phyloP scores from a whole-genome alignment of 2,329 filamentous ascomycete genomes.

The Fusarium acutatum region DNA sequence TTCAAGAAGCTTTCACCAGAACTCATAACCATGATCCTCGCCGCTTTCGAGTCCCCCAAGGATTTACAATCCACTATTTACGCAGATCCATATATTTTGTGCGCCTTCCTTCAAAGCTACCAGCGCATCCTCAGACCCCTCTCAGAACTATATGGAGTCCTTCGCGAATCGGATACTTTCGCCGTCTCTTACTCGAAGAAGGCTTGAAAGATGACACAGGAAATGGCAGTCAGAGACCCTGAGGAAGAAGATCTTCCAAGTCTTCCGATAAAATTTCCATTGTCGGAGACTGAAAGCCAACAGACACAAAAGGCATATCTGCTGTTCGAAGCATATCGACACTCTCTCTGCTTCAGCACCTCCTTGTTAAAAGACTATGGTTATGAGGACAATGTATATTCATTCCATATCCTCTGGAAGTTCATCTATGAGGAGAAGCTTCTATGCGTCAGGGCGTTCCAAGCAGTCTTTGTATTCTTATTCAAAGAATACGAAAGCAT shows the following conservation, averaged over 20 bases:
- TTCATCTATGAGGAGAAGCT: background rate
- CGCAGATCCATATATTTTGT: background rate
- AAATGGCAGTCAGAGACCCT: too few species aligned
- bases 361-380: background rate
- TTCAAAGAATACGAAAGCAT: background rate
- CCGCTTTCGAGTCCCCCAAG: fast-evolving
- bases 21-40: background rate
- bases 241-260: background rate
- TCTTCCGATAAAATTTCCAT: too few species aligned
- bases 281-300: background rate
- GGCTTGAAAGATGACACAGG: background rate
- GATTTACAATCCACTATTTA: background rate
- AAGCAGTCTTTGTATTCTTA: background rate
- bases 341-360: background rate
- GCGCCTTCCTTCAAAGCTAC: background rate
- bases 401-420: too few species aligned
- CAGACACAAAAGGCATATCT: background rate
- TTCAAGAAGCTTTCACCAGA: background rate
- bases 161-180: too few species aligned
- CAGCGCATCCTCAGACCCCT: background rate
- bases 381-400: too few species aligned
- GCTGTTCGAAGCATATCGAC: background rate
- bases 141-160: too few species aligned
- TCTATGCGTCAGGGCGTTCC: too few species aligned
- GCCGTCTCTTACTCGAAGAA: too few species aligned